Percentiles rank a stretch among this genome's conserved stretches.
phyloP scores from a whole-genome alignment of 1,139 yeast species.

The Pichia sorboxylosa region DNA sequence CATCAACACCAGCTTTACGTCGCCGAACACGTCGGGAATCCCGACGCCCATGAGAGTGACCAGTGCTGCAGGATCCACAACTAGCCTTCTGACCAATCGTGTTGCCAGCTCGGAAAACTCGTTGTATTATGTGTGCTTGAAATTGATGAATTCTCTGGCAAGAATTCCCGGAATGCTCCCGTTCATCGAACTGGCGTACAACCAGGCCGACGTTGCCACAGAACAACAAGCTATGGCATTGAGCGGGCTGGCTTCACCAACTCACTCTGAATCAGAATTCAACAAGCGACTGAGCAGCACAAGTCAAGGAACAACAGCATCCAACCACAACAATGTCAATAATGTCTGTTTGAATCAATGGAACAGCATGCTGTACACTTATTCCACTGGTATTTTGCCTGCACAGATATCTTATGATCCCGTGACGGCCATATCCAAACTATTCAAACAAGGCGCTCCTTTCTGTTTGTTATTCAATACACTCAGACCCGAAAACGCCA shows the following conservation, averaged over 20 bases:
- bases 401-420: conserved; percentile 75
- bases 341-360: conserved; percentile 9
- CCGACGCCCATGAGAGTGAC: no score
- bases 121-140: conserved; percentile 58
- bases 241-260: conserved; percentile 5
- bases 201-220: conserved; percentile 54
- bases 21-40: no score
- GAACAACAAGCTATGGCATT: conserved; percentile 64
- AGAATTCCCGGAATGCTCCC: conserved; percentile 63
- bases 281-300: neutral
- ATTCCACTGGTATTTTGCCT: conserved; percentile 67
- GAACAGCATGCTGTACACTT: conserved; percentile 37
- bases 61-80: conserved; percentile 11
- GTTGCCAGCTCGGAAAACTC: conserved; percentile 61
- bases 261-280: neutral
- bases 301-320: neutral
- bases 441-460: conserved; percentile 89
- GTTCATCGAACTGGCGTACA: conserved; percentile 48
- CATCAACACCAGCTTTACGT: conserved; percentile 31
- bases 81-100: conserved; percentile 42
- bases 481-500: conserved; percentile 32
- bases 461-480: conserved; percentile 73
- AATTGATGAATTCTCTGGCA: conserved; percentile 46
- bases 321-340: conserved; percentile 1
- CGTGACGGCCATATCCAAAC: conserved; percentile 79